Evolutionary conservation across 2,329 filamentous ascomycete species (phyloP), one percentile per base, ranked within the genome.

Genomic region (Aspergillus vadensis): DNA sequence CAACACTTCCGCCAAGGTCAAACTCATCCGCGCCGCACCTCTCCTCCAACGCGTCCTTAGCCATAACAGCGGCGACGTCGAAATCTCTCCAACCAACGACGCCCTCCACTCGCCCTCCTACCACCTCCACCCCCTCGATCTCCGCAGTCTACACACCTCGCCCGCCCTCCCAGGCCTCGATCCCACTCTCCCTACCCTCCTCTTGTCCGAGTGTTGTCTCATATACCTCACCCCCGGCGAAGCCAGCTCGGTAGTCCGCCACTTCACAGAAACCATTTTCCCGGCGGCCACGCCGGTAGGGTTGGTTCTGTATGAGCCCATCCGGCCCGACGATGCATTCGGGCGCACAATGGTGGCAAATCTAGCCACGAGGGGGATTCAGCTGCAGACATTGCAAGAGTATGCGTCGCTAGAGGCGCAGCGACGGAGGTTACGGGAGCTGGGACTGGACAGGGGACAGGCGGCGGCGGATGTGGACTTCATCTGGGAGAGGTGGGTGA

Each of bases 151-250:
- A 5, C 54, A 63, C 44, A 53, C 57, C 9, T 19, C 41, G 5
- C 15, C 49, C 23, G 12, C 74, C 61, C 69, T 61, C 44, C 38
- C 32, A 48, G 63, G 60, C 48, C 21, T 64, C 25, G 85, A 79
- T 71, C 77, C 67, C 69, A 85, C 72, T 23, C 69, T 91, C 0
- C 92, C 95, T 0, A 99, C 95, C 0, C 79, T 99, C 8, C 77
- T 99, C 23, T 83, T 99, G 6, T 98, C 94, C 0, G 95, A 99
- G 76, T 98, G 95, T 82, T 99, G 95, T 73, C 84, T 99, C 32
- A 91, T 95, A 74, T 99, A 99, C 71, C 84, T 99, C 1, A 83
- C 88, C 8, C 83, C 88, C 0, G 70, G 82, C 0, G 83, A 88
- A 55, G 89, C 92, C 0, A 81, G 83, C 39, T 77, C 79, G 1